These are phyloP conservation scores for Saccharomyces pastorianus DNA, from an alignment of 1,139 yeast species.

Conservation along the genomic window DNA sequence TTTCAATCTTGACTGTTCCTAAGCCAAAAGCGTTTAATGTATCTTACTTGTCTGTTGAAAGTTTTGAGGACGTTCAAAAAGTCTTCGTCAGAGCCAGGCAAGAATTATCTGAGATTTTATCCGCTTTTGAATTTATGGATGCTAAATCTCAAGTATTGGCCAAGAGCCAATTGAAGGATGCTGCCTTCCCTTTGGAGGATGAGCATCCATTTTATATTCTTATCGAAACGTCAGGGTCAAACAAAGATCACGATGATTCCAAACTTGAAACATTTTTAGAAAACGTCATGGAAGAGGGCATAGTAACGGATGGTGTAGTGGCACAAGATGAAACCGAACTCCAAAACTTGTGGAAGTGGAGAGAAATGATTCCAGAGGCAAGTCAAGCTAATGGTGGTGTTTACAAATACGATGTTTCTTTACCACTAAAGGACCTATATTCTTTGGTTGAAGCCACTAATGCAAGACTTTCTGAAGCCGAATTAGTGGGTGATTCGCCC, in stretches of 20 bases:
- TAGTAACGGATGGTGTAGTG: conserved; percentile 83
- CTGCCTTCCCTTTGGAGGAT: conserved; percentile 70
- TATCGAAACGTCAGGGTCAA: conserved; percentile 91
- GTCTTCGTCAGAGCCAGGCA: conserved; percentile 72
- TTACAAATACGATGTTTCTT: conserved; percentile 89
- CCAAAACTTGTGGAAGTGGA: conserved; percentile 83
- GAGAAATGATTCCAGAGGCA: conserved; percentile 90
- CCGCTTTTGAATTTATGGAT: conserved; percentile 96
- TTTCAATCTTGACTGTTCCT: conserved; percentile 85
- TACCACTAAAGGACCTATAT: conserved; percentile 74
- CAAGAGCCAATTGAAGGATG: conserved; percentile 43
- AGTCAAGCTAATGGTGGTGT: conserved; percentile 84
- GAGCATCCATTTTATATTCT: conserved; percentile 79
- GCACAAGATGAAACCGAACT: conserved; percentile 92
- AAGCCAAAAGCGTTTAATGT: conserved; percentile 83
- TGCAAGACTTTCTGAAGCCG: conserved; percentile 46
- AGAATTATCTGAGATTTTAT: conserved; percentile 75
- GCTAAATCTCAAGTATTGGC: conserved; percentile 62
- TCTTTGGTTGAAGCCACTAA: conserved; percentile 70
- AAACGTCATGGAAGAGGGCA: conserved; percentile 71
- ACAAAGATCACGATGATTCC: conserved; percentile 74
- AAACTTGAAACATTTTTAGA: conserved; percentile 77
- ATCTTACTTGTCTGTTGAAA: conserved; percentile 76
- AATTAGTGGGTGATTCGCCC: conserved; percentile 53
- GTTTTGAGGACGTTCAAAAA: conserved; percentile 73